A percentile compares a stretch with the other conserved stretches of the same genome.
phyloP scores from a whole-genome alignment of 2,329 filamentous ascomycete genomes.

The Neoascochyta sp. region DNA sequence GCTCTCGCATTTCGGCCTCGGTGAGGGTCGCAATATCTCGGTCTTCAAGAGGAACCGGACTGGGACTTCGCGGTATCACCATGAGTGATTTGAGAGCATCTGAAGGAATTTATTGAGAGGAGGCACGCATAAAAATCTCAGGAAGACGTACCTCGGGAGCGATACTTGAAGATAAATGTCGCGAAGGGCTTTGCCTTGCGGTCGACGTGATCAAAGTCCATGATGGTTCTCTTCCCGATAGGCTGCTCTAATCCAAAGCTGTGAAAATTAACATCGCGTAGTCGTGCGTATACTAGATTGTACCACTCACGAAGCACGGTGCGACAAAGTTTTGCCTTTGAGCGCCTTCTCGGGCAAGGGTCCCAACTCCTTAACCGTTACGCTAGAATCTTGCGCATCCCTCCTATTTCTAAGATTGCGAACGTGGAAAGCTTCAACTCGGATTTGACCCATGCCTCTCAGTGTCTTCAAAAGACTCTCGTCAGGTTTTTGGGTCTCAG shows the following conservation, averaged over 20 bases:
- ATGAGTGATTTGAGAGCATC: constrained; percentile 29
- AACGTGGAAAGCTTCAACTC: constrained; percentile 6
- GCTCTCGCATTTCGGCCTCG: constrained; percentile 15
- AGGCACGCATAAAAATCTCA: neutral
- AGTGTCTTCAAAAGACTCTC: constrained; percentile 7
- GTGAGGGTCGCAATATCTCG: constrained; percentile 10
- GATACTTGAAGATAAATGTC: constrained; percentile 18
- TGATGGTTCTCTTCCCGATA: fast-evolving
- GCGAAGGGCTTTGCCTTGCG: constrained; percentile 7
- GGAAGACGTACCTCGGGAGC: constrained; percentile 11
- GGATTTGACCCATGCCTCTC: constrained; percentile 14
- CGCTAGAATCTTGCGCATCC: constrained; percentile 6
- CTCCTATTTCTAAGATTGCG: constrained; percentile 2
- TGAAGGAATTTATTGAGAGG: constrained; percentile 3
- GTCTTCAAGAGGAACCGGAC: constrained; percentile 18
- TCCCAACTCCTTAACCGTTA: neutral
- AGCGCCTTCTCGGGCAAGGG: constrained; percentile 21
- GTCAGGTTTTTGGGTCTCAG: neutral
- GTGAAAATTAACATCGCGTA: neutral
- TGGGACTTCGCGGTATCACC: constrained; percentile 29
- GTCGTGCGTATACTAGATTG: neutral
- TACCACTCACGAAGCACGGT: constrained; percentile 8
- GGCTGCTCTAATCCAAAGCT: constrained; percentile 1
- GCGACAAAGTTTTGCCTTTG: constrained; percentile 15
- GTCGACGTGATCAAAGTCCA: neutral